Evolutionary conservation across 2,329 filamentous ascomycete genomes (phyloP), one percentile per base, ranked within the genome.

Genomic region (Beauveria bassiana): DNA sequence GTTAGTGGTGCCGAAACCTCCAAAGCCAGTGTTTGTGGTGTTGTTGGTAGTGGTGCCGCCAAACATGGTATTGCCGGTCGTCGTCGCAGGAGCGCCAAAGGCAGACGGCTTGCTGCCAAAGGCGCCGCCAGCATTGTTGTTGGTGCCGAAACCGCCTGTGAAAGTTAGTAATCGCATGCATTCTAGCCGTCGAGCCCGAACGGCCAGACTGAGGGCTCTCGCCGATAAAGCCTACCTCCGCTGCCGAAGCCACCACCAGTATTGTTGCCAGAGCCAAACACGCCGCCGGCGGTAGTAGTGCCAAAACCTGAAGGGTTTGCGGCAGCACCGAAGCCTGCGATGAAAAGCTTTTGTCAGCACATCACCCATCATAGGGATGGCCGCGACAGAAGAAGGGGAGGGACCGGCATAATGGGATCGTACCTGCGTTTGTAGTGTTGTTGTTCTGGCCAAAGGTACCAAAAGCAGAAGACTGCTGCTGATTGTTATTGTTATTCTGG

Each of bases 401-500:
- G 31, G 64, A 51, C 59, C 49, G 10, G 28, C 22, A 20, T 42
- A 38, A 22, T 38, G 34, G 3, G 63, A 68, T 79, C 82, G 71
- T 84, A 87, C 85, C 82, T 74, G 79, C 70, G 65, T 70, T 70
- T 64, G 70, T 74, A 61, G 73, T 72, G 57, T 71, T 74, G 65
- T 69, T 73, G 66, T 70, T 76, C 63, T 71, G 77, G 45, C 81
- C 81, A 63, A 84, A 87, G 50, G 84, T 84, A 67, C 83, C 82
- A 73, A 89, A 89, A 24, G 75, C 77, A 55, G 73, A 67, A 68
- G 73, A 66, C 70, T 78, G 74, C 24, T 47, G 46, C 28, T 59
- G 43, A 55, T 74, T 75, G 61, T 77, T 78, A 70, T 80, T 85
- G 69, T 81, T 85, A 65, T 79, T 81, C 69, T 81, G 79, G 75